Base-by-base conservation (phyloP, 73 alveolate species). In the Uronychia binucleata region DNA sequence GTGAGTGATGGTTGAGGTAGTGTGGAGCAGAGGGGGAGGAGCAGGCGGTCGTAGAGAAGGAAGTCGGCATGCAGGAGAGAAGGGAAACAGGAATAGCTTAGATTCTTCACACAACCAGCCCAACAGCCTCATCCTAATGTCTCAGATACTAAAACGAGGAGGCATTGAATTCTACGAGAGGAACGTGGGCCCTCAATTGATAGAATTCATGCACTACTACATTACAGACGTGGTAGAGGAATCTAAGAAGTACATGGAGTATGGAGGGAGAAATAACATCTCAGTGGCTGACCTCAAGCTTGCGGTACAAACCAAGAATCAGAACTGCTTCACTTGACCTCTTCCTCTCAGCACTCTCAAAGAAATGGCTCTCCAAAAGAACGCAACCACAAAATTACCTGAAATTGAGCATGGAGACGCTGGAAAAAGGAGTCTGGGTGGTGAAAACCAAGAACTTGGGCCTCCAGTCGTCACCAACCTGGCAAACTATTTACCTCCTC, bases 91-190 rank as follows among this genome's bases (percentile, higher is more conserved):
- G n/a, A n/a, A n/a, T n/a, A n/a, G n/a, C n/a, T n/a, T n/a, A n/a
- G n/a, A n/a, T n/a, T n/a, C n/a, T n/a, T n/a, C n/a, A n/a, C n/a
- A n/a, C n/a, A n/a, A n/a, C n/a, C n/a, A 46, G 67, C 67, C 67
- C 19, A 11, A 46, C 5, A 11, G 67, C 19, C 67, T 46, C 67
- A 19, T 19, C 67, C 67, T 46, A 5, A 19, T 19, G 5, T 5
- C n/a, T 46, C 67, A 46, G 67, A 46, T 46, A 19, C 67, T 46
- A 19, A 46, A 46, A 19, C 5, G 19, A 19, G 19, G 67, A 11
- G 88, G 89, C 26, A 67, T 82, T 27, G 89, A 82, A 33, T 31
- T 35, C 76, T 82, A 82, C 59, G 89, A 82, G 76, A 82, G 33
- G 33, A 82, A 82, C 34, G 82, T 82, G 0, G 89, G 59, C 27